Evolutionary conservation across 345 rosid species (phyloP).

Genomic region (Noccaea caerulescens): DNA sequence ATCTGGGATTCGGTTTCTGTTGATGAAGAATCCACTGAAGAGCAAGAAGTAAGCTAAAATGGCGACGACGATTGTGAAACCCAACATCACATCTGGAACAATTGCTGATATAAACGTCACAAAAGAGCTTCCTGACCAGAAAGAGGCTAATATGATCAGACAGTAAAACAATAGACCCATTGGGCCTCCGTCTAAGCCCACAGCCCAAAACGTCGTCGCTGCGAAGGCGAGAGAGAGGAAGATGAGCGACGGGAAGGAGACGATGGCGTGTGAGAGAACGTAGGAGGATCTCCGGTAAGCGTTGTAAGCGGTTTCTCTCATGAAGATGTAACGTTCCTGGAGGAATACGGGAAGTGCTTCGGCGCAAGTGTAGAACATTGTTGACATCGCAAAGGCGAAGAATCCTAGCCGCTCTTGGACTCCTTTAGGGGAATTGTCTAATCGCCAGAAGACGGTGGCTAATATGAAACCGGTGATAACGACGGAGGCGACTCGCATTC

Average conservation of each 20-base stretch:
- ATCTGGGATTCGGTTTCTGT: slow-evolving; percentile 73
- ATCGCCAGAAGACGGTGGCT: slow-evolving; percentile 88
- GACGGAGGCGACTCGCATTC: slow-evolving; percentile 74
- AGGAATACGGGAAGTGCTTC: slow-evolving; percentile 93
- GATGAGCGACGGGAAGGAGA: slow-evolving; percentile 58
- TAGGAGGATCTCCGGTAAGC: slow-evolving; percentile 92
- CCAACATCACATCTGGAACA: slow-evolving; percentile 93
- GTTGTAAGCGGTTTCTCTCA: slow-evolving; percentile 93
- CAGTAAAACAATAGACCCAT: slow-evolving; percentile 74
- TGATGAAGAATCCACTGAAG: slow-evolving; percentile 95
- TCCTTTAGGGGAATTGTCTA: slow-evolving; percentile 88
- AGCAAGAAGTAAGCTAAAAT: slow-evolving; percentile 89
- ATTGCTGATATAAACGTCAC: slow-evolving; percentile 91
- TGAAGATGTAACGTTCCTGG: slow-evolving; percentile 94
- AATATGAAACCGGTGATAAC: slow-evolving; percentile 86
- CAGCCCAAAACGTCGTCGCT: slow-evolving; percentile 78
- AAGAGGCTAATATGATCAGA: slow-evolving; percentile 72
- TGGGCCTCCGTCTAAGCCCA: slow-evolving; percentile 88
- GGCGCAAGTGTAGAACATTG: slow-evolving; percentile 95
- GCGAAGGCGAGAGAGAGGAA: slow-evolving; percentile 75
- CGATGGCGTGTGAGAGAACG: slow-evolving; percentile 74
- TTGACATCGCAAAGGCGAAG: slow-evolving; percentile 96
- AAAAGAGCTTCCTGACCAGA: slow-evolving; percentile 95
- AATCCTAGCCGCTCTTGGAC: slow-evolving; percentile 86
- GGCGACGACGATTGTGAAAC: slow-evolving; percentile 89